Conservation (phyloP, 1,284 basidiomycete species). For the Heterobasidion parviporum region DNA sequence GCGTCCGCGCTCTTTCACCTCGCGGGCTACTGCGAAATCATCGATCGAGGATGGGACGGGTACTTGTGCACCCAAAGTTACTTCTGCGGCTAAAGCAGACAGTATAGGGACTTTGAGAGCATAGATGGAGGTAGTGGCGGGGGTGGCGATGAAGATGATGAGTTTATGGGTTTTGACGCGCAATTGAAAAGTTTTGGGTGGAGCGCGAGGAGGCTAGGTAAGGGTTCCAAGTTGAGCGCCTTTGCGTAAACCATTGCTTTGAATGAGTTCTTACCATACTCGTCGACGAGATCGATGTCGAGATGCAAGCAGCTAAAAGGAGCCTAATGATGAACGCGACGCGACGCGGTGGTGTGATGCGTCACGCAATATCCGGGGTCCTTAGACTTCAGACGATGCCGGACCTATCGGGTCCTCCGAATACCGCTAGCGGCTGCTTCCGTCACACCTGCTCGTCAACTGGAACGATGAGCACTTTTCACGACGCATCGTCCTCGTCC, state of each 20-base stretch:
- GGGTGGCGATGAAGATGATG: conserved; percentile 50
- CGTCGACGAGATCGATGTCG: background rate
- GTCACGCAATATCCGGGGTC: background rate
- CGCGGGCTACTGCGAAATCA: conserved; percentile 61
- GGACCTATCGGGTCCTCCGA: background rate
- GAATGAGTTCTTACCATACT: background rate
- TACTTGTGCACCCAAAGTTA: conserved; percentile 18
- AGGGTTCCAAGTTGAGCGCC: too few species aligned
- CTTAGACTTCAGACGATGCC: background rate
- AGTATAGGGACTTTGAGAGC: conserved; percentile 55
- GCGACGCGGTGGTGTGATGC: background rate
- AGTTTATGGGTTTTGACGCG: conserved; percentile 64
- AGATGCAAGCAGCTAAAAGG: too few species aligned
- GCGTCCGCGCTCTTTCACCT: conserved; percentile 22
- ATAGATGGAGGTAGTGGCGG: conserved; percentile 44
- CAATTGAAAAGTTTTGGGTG: conserved; percentile 54
- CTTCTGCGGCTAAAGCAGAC: conserved; percentile 39
- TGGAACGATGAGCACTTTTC: conserved; percentile 47
- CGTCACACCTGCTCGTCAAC: background rate
- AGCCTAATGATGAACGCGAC: background rate
- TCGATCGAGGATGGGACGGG: conserved; percentile 34
- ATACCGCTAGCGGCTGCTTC: background rate
- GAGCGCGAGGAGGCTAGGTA: conserved; percentile 23
- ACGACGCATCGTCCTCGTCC: conserved; percentile 28
- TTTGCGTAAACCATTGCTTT: too few species aligned